Evolutionary conservation across 257 asterid genomes (phyloP).

Genomic region (Leonotis leonurus): DNA sequence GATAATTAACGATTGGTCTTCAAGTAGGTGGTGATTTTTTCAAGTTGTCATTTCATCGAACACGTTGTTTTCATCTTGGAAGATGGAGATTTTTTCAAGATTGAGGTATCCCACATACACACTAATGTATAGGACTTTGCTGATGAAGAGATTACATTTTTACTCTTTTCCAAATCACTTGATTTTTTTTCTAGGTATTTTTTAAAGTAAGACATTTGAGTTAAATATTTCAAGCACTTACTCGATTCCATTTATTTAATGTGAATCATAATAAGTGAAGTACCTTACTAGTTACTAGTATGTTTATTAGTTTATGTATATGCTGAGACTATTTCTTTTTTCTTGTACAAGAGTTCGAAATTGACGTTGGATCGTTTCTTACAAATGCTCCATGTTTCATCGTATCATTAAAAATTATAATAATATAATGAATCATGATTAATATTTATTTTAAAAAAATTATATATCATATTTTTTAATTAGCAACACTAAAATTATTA

Average conservation of each 20-base stretch:
- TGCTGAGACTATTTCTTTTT: background rate
- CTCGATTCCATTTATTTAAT: constrained; percentile 11
- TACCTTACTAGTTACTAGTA: too few species aligned
- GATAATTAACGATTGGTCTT: too few species aligned
- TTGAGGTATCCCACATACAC: constrained; percentile 1
- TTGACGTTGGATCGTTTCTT: background rate
- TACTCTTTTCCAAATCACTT: background rate
- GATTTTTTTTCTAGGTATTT: background rate
- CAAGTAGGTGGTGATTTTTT: background rate
- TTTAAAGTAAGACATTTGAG: constrained; percentile 6
- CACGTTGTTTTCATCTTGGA: constrained; percentile 5
- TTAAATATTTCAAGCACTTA: background rate
- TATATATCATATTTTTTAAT: too few species aligned
- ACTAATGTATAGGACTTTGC: constrained; percentile 12
- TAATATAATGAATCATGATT: too few species aligned
- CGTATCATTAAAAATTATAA: too few species aligned
- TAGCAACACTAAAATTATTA: too few species aligned
- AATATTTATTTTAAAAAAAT: too few species aligned
- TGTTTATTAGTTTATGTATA: background rate
- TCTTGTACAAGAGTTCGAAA: background rate
- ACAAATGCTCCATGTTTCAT: too few species aligned
- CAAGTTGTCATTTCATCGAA: constrained; percentile 12
- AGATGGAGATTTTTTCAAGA: constrained; percentile 12
- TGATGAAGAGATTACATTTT: constrained; percentile 12
- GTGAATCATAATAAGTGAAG: constrained; percentile 11